Conservation (phyloP, 371 early-diverging fungal species). For the Mucor sp. region DNA sequence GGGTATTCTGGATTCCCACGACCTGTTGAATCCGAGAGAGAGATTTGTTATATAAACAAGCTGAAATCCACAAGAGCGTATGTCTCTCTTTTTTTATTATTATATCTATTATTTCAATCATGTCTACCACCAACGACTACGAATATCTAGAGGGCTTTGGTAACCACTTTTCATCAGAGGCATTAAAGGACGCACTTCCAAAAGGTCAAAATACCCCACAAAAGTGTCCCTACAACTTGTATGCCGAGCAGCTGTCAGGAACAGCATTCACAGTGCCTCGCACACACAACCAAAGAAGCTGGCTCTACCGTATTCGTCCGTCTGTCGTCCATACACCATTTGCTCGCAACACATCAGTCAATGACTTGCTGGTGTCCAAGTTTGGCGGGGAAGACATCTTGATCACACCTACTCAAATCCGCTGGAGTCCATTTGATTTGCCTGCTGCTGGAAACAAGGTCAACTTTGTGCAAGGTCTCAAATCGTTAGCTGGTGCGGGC, state of each 20-base stretch:
- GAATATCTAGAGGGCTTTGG: constrained; percentile 75
- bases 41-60: not conserved
- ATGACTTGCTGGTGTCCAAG: constrained; percentile 54
- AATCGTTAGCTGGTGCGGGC: constrained; percentile 90
- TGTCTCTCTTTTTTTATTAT: not conserved
- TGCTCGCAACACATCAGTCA: constrained; percentile 33
- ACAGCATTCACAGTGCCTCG: constrained; percentile 94
- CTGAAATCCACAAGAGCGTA: not conserved
- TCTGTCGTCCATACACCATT: constrained; percentile 87
- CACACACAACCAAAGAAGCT: constrained; percentile 83
- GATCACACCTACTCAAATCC: constrained; percentile 86
- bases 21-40: not conserved
- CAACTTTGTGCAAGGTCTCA: constrained; percentile 86
- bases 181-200: constrained; percentile 86
- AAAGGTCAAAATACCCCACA: constrained; percentile 95
- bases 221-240: constrained; percentile 86
- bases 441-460: constrained; percentile 50
- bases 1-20: not conserved
- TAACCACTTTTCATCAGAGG: constrained; percentile 86
- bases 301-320: constrained; percentile 97
- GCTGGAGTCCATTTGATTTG: constrained; percentile 92
- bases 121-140: constrained; percentile 26
- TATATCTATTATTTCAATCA: not conserved
- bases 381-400: constrained; percentile 55
- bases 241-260: constrained; percentile 95